These are phyloP conservation scores for Crithidia brevicula DNA, from an alignment of 208 protist species.

Conservation along the genomic window DNA sequence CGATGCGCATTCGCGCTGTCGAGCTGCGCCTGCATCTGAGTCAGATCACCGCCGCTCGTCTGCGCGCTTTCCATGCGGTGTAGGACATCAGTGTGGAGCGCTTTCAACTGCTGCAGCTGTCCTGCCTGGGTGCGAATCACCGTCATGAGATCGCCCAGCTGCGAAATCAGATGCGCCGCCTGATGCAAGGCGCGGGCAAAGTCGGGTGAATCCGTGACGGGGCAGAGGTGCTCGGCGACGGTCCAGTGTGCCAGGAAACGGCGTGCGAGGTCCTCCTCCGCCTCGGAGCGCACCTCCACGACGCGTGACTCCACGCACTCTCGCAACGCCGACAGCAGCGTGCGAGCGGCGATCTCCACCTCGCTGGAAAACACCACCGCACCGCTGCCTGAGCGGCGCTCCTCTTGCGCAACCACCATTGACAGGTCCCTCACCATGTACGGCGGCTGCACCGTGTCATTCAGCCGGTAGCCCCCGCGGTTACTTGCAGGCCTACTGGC, in stretches of 20 bases:
- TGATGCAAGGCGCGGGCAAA: constrained; percentile 47
- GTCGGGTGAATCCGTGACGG: constrained; percentile 49
- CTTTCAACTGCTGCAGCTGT: constrained; percentile 49
- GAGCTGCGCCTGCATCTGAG: constrained; percentile 13
- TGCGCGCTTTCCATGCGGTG: constrained; percentile 19
- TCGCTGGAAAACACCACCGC: constrained; percentile 46
- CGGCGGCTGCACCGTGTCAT: constrained; percentile 44
- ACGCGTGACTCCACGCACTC: constrained; percentile 44
- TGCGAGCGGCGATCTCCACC: constrained; percentile 48
- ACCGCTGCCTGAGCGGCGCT: neutral
- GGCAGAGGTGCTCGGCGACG: constrained; percentile 34
- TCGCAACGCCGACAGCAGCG: constrained; percentile 47
- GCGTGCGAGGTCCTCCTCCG: constrained; percentile 33
- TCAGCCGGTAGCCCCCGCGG: constrained; percentile 23
- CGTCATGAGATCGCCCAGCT: constrained; percentile 53
- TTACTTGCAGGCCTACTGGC: neutral
- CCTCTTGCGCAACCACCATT: constrained; percentile 31
- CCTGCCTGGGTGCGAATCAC: constrained; percentile 47
- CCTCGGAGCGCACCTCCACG: constrained; percentile 36
- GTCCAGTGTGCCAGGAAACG: constrained; percentile 36
- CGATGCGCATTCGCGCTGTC: constrained; percentile 24
- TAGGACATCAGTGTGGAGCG: constrained; percentile 29
- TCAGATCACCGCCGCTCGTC: neutral
- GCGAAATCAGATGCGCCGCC: constrained; percentile 47
- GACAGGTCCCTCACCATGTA: constrained; percentile 42